Evolutionary conservation across 129 eudicot species (phyloP), one percentile per base, ranked within the genome.

Genomic region (Smallanthus sonchifolius): DNA sequence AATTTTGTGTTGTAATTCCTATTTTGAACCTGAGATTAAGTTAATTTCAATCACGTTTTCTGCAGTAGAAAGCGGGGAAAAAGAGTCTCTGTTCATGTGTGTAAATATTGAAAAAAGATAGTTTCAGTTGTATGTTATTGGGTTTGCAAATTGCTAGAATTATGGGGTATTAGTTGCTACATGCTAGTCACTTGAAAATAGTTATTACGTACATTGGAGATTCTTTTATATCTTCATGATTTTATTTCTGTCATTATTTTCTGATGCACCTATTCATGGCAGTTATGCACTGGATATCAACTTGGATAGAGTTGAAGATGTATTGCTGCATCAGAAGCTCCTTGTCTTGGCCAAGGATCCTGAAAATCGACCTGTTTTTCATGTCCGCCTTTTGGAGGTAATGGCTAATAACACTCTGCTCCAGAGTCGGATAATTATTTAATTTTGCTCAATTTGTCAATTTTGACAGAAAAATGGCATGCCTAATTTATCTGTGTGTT

Each of bases 351-450:
- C 98, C 37, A 89, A 86, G 75, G 94, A 92, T 66, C 86, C 95
- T 60, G 90, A 84, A 40, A 87, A 86, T 64, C 83, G 79, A 42
- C 96, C 94, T 28, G 94, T 80, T 81, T 92, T 89, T 75, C 84
- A 89, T 82, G 88, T 92, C 64, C 98, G 98, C 28, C 77, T 85
- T 73, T 16, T 92, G 36, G 98, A 92, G 98, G 96, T 92, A 84
- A 72, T 56, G 54, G 42, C 43, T 81, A 57, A 28, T 13, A 1
- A 32, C 39, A 13, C 42, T 60, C 2, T 32, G 66, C 60, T 7
- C 13, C 30, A 16, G 28, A 52, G 30, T 52, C 32, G 10, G 17
- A 17, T 7, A 19, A 7, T 6, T 52, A 52, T 17, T 52, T 7
- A 52, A 19, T 52, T 52, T 52, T 52, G 30, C 17, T 17, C 60